Base-by-base conservation (phyloP, 805 yeast genomes). In the Clavispora phyllophila region DNA sequence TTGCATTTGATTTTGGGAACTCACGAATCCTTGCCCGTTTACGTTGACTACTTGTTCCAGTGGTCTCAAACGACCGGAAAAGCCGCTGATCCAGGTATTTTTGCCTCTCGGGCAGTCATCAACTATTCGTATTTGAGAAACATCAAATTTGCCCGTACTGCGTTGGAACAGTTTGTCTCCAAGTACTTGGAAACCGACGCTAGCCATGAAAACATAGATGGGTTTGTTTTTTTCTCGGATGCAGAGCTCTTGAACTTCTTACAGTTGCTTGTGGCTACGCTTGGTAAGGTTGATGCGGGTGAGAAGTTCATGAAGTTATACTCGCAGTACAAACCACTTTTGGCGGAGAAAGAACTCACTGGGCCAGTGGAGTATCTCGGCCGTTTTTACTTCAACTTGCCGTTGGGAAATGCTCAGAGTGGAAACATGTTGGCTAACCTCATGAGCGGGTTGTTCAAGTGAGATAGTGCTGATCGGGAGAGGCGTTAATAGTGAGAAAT, bases 71-170 rank as follows among this genome's bases (percentile, higher is more conserved):
- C 40, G 9, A 40, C 42, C 19, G 38, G 36, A 13, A 43, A 45
- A 18, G 22, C 42, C 46, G 61, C 42, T 28, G 65, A 39, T 51
- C 53, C 54, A 2, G 72, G 73, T 0, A 45, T 60, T 6, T 67
- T 62, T 42, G 53, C 70, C 41, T 51, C 66, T 22, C 74, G 97
- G 49, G 78, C 88, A 2, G 82, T 88, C 5, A 61, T 89, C 42
- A 88, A 90, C 51, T 91, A 86, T 60, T 66, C 87, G 18, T 75
- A 81, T 50, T 72, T 84, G 43, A 78, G 76, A 40, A 86, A 88
- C 58, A 58, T 85, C 37, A 75, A 84, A 46, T 79, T 75, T 57
- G 86, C 85, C 3, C 53, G 56, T 27, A 63, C 63, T 14, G 48
- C 69, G 1, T 38, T 58, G 14, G 57, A 53, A 17, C 46, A 53